Evolutionary conservation across 73 alveolate genomes (phyloP).

Genomic region (Durusdinium trenchii): DNA sequence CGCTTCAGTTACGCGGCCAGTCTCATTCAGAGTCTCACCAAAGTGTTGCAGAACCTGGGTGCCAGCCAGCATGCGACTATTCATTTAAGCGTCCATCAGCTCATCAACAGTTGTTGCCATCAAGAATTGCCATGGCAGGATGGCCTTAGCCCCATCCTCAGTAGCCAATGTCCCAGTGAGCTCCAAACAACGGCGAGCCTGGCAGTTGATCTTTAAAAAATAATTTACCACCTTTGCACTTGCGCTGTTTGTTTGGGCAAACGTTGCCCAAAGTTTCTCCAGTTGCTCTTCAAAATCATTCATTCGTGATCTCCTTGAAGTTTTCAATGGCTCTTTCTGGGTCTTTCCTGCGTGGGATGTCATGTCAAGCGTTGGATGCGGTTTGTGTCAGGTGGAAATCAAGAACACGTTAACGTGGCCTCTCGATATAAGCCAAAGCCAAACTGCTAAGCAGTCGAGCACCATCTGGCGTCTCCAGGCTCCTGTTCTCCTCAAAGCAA

Average conservation of each 20-base stretch:
- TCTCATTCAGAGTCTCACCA: neutral
- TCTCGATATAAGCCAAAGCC: neutral
- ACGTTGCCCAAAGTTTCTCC: neutral
- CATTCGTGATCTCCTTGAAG: neutral
- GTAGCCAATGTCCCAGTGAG: slow-evolving; percentile 77
- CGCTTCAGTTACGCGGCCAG: neutral
- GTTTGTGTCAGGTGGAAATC: neutral
- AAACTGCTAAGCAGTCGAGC: slow-evolving; percentile 56
- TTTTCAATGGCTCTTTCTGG: slow-evolving; percentile 1
- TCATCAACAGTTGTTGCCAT: neutral
- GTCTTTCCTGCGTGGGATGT: slow-evolving; percentile 8
- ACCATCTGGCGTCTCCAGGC: slow-evolving; percentile 85
- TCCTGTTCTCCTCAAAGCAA: slow-evolving; percentile 8
- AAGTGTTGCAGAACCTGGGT: neutral
- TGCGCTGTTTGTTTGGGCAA: neutral
- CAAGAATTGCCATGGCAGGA: too few relatives aligned
- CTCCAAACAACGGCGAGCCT: slow-evolving; percentile 60
- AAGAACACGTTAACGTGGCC: neutral
- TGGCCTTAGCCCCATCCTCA: slow-evolving; percentile 57
- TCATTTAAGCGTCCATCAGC: too few relatives aligned
- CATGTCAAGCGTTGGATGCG: neutral
- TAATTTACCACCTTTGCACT: neutral
- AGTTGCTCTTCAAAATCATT: neutral
- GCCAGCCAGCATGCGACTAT: too few relatives aligned
- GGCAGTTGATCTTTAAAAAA: neutral